Conservation (phyloP, 352 stramenopile species). For the Blastocystis sp. region DNA sequence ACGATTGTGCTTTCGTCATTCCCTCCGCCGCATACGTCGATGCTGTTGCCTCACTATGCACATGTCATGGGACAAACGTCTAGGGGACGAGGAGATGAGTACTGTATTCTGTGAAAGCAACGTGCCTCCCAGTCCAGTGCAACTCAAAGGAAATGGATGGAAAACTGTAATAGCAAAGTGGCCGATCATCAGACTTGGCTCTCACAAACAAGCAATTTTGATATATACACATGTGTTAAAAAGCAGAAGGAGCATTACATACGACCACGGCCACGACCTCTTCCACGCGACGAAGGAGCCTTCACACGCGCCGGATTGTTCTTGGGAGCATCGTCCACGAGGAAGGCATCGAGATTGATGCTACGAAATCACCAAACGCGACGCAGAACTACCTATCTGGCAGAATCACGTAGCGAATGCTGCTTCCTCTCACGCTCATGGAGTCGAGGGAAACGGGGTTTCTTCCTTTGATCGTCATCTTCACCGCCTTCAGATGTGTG, state of each 20-base stretch:
- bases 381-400: conserved; percentile 76
- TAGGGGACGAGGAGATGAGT: too few relatives aligned
- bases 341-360: conserved; percentile 95
- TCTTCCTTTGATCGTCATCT: conserved; percentile 93
- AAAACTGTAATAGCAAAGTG: too few relatives aligned
- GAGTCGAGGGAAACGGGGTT: conserved; percentile 93
- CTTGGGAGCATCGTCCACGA: conserved; percentile 95
- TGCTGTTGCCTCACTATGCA: neutral
- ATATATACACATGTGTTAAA: conserved; percentile 50
- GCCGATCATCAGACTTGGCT: too few relatives aligned
- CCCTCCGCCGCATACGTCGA: neutral
- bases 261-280: conserved; percentile 77
- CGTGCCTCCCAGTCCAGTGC: too few relatives aligned
- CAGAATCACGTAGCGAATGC: conserved; percentile 91
- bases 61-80: too few relatives aligned
- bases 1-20: conserved; percentile 46
- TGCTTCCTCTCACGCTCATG: conserved; percentile 94
- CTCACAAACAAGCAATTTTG: neutral
- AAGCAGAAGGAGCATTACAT: conserved; percentile 9
- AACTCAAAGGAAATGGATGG: too few relatives aligned
- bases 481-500: conserved; percentile 96
- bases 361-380: conserved; percentile 74
- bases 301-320: conserved; percentile 83
- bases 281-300: conserved; percentile 76
- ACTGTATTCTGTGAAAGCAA: too few relatives aligned